phyloP scores from a whole-genome alignment of 805 yeast species.

The Candida tallmaniae region DNA sequence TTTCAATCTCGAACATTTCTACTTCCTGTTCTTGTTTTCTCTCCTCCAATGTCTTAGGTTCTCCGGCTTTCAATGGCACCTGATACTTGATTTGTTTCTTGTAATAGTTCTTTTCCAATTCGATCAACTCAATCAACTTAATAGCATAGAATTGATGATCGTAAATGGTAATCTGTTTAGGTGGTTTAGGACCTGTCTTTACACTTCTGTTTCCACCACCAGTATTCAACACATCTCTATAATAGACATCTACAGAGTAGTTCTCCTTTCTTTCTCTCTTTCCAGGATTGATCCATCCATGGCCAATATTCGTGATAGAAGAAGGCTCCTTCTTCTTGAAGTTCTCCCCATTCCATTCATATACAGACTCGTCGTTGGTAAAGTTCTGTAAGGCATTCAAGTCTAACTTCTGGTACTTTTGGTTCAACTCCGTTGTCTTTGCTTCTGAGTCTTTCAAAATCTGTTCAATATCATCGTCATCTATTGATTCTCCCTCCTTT shows the following conservation, averaged over 20 bases:
- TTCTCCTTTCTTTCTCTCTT: conserved; percentile 82
- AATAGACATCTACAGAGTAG: conserved; percentile 83
- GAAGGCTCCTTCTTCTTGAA: conserved; percentile 62
- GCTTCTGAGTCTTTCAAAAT: conserved; percentile 56
- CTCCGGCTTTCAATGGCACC: conserved; percentile 60
- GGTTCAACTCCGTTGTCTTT: conserved; percentile 57
- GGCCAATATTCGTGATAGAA: conserved; percentile 45
- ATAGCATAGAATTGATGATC: conserved; percentile 90
- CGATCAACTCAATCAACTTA: conserved; percentile 70
- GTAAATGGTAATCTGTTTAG: conserved; percentile 74
- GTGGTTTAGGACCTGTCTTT: conserved; percentile 69
- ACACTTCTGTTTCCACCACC: conserved; percentile 49
- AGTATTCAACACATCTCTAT: conserved; percentile 72
- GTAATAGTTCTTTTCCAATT: conserved; percentile 73
- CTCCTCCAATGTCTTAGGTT: conserved; percentile 28
- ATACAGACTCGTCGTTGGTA: conserved; percentile 61
- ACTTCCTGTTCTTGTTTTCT: conserved; percentile 45
- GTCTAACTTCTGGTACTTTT: conserved; percentile 63
- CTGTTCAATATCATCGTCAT: conserved; percentile 57
- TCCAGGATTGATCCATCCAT: conserved; percentile 79
- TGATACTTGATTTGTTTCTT: conserved; percentile 62
- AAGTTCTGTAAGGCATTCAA: conserved; percentile 76
- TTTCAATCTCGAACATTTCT: conserved; percentile 68
- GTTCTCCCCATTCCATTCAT: conserved; percentile 86
- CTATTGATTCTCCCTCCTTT: conserved; percentile 29